Conservation (phyloP, 441 rosid species). For the Rhodomyrtus psidioides region DNA sequence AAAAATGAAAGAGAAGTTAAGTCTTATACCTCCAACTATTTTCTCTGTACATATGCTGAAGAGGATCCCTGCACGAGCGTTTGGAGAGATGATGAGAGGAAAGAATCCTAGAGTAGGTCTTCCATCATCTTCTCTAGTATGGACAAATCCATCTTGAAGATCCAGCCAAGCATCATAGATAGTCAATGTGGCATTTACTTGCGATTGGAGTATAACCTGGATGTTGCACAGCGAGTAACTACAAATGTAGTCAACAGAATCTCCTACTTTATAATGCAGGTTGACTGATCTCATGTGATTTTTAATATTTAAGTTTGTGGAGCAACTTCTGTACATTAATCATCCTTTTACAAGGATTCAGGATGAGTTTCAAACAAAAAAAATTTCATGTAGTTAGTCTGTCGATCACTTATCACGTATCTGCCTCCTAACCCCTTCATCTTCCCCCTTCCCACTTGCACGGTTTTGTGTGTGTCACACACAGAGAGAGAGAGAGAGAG, state of each 20-base stretch:
- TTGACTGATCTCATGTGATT: not conserved
- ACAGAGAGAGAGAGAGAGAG: not conserved
- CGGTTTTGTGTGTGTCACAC: accelerated
- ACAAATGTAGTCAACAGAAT: not conserved
- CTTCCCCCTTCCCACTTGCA: not conserved
- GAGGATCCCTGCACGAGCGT: constrained; percentile 71
- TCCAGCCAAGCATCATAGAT: constrained; percentile 92
- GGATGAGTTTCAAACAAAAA: not conserved
- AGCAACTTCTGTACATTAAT: not conserved
- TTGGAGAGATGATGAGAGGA: constrained; percentile 79
- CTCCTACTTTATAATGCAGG: not conserved
- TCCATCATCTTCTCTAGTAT: constrained; percentile 58
- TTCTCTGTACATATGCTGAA: constrained; percentile 67
- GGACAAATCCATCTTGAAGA: constrained; percentile 91
- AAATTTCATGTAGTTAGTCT: not conserved
- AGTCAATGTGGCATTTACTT: constrained; percentile 83
- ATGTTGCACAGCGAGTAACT: not conserved
- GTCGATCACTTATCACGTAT: not conserved
- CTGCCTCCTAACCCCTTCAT: not conserved
- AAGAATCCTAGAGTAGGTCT: constrained; percentile 78
- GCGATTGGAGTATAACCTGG: constrained; percentile 91
- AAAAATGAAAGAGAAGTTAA: not conserved
- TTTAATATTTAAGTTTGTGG: not conserved
- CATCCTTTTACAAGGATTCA: not conserved
- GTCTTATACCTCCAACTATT: constrained; percentile 9